These are phyloP conservation scores for Saccharomyces uvarum DNA, from an alignment of 1,139 yeast species.

Conservation along the genomic window DNA sequence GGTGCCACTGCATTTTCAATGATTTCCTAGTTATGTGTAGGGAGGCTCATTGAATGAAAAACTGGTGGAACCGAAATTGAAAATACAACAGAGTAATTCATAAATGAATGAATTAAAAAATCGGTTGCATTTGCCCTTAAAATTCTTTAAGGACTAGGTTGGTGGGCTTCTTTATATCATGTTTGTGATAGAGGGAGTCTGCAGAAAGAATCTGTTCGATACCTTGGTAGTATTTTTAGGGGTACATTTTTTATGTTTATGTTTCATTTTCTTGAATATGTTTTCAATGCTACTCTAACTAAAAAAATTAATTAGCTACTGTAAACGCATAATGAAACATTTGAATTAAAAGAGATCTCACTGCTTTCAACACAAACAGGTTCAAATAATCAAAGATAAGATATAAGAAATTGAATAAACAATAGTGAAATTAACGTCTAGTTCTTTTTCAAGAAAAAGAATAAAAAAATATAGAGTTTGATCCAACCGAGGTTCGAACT, in stretches of 20 bases:
- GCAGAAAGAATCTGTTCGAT: background rate
- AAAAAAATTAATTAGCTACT: no score
- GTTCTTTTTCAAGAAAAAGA: background rate
- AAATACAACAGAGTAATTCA: background rate
- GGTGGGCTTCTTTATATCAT: background rate
- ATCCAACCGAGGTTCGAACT: conserved; percentile 35
- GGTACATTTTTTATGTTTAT: background rate
- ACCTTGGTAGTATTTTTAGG: background rate
- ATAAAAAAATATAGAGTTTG: conserved; percentile 12
- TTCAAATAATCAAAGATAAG: no score
- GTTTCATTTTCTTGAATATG: background rate
- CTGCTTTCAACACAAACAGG: no score
- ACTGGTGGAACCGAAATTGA: background rate
- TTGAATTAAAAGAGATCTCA: no score
- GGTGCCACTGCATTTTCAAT: background rate
- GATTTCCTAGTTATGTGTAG: background rate
- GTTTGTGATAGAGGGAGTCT: background rate
- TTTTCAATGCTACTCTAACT: no score
- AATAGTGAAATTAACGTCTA: no score
- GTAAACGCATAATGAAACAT: no score
- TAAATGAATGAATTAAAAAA: background rate
- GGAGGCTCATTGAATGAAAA: background rate
- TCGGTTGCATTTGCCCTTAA: background rate
- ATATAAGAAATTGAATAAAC: no score
- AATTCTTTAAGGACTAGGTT: background rate